Evolutionary conservation across 139 green algal genomes (phyloP).

Genomic region (Spirogloea muscicola): DNA sequence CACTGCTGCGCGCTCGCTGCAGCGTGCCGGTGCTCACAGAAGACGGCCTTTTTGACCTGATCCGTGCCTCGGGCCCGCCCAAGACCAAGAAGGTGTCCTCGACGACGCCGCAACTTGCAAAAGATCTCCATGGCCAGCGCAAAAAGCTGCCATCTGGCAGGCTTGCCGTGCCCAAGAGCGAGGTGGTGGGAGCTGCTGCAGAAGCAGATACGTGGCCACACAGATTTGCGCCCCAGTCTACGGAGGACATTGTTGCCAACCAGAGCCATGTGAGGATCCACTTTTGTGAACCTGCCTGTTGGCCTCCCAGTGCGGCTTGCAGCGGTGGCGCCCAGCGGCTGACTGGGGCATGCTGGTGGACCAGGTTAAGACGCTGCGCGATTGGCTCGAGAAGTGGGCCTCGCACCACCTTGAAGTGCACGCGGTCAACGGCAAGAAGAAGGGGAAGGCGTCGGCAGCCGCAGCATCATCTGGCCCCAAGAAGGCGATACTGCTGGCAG

Average conservation of each 20-base stretch:
- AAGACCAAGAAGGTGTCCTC: not conserved
- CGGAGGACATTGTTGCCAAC: conserved; percentile 88
- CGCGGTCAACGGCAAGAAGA: conserved; percentile 35
- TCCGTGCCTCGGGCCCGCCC: conserved; percentile 7
- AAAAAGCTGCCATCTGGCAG: not conserved
- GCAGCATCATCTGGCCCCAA: conserved; percentile 56
- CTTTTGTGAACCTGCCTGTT: not conserved
- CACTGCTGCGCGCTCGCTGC: not conserved
- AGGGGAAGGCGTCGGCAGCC: not conserved
- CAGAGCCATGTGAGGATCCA: too few relatives aligned
- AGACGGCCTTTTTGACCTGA: conserved; percentile 46
- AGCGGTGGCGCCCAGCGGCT: too few relatives aligned
- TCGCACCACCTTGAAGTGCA: conserved; percentile 60
- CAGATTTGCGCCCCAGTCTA: conserved; percentile 77
- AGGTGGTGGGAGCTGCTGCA: not conserved
- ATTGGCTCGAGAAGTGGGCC: conserved; percentile 76
- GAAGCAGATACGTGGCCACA: conserved; percentile 27
- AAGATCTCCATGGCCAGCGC: not conserved
- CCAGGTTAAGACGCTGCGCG: conserved; percentile 37
- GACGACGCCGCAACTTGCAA: not conserved
- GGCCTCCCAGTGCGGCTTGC: not conserved
- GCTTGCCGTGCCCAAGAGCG: conserved; percentile 53
- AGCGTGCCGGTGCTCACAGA: conserved; percentile 35
- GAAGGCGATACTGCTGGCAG: conserved; percentile 89
- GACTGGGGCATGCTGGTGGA: too few relatives aligned